A percentile compares a stretch with the other conserved stretches of the same genome.
These are phyloP conservation scores for Diaporthe velutina DNA, from an alignment of 2,329 filamentous ascomycete genomes.

Conservation along the genomic window DNA sequence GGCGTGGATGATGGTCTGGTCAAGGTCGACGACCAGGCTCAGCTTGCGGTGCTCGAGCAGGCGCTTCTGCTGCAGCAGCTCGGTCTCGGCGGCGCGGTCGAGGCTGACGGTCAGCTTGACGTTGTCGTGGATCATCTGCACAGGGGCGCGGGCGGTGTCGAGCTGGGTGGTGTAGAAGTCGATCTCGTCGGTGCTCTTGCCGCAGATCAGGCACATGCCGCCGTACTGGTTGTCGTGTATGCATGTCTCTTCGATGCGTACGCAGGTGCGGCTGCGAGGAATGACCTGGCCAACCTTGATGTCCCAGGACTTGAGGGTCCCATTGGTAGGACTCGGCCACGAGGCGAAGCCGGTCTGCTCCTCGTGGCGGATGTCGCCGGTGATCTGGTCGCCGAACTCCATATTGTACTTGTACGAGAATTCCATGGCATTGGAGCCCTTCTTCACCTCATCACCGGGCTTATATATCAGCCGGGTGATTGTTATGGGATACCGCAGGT, in stretches of 20 bases:
- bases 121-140: slow-evolving; percentile 96
- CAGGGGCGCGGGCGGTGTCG: slow-evolving; percentile 87
- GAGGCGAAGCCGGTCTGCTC: slow-evolving; percentile 79
- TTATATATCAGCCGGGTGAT: slow-evolving; percentile 86
- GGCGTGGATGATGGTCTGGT: slow-evolving; percentile 98
- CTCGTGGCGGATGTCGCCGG: slow-evolving; percentile 72
- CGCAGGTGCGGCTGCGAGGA: slow-evolving; percentile 67
- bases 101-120: slow-evolving; percentile 87
- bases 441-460: slow-evolving; percentile 80
- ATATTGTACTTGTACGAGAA: slow-evolving; percentile 89
- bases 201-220: slow-evolving; percentile 91
- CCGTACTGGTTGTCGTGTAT: slow-evolving; percentile 91
- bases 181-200: slow-evolving; percentile 94
- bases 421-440: slow-evolving; percentile 83
- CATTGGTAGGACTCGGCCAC: slow-evolving; percentile 88
- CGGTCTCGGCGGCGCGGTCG: slow-evolving; percentile 82
- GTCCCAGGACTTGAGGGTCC: slow-evolving; percentile 82
- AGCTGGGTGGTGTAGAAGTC: slow-evolving; percentile 85
- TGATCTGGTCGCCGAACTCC: slow-evolving; percentile 76
- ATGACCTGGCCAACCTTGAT: slow-evolving; percentile 77
- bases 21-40: slow-evolving; percentile 94
- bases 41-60: slow-evolving; percentile 86
- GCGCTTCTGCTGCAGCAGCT: slow-evolving; percentile 87
- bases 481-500: slow-evolving; percentile 92
- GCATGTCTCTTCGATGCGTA: slow-evolving; percentile 91